Percentiles rank a stretch among this genome's conserved stretches.
These are phyloP conservation scores for Clonostachys rosea DNA, from an alignment of 2,329 filamentous ascomycete genomes.

Conservation along the genomic window DNA sequence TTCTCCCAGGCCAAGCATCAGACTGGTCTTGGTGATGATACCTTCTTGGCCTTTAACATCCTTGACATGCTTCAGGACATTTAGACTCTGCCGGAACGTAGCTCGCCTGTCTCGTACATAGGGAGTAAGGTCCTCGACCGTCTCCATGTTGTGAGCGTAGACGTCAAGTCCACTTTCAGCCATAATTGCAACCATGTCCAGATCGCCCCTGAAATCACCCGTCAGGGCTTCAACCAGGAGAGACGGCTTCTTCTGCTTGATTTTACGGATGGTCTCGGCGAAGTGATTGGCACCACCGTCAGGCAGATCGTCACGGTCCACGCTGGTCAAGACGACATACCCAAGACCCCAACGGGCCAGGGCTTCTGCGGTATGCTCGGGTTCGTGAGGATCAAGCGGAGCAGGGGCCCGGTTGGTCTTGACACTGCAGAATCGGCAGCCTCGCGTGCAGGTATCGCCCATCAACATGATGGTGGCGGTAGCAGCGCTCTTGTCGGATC, in stretches of 20 bases:
- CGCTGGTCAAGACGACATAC: conserved; percentile 90
- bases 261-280: conserved; percentile 88
- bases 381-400: conserved; percentile 90
- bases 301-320: conserved; percentile 86
- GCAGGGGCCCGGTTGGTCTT: conserved; percentile 76
- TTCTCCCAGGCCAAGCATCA: conserved; percentile 95
- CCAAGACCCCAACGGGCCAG: conserved; percentile 89
- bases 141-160: conserved; percentile 97
- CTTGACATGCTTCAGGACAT: conserved; percentile 79
- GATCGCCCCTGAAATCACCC: conserved; percentile 79
- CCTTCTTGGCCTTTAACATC: conserved; percentile 59
- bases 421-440: conserved; percentile 94
- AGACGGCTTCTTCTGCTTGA: conserved; percentile 77
- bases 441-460: conserved; percentile 96
- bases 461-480: conserved; percentile 99
- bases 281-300: conserved; percentile 90
- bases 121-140: conserved; percentile 84
- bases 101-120: conserved; percentile 86
- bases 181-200: conserved; percentile 82
- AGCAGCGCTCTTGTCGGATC: conserved; percentile 78
- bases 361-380: conserved; percentile 93
- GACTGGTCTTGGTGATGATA: conserved; percentile 96
- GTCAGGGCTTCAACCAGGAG: conserved; percentile 81
- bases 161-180: conserved; percentile 89
- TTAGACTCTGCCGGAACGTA: conserved; percentile 80